phyloP scores from a whole-genome alignment of 768 basidiomycete genomes.

The Dacryopinax primogenitus region DNA sequence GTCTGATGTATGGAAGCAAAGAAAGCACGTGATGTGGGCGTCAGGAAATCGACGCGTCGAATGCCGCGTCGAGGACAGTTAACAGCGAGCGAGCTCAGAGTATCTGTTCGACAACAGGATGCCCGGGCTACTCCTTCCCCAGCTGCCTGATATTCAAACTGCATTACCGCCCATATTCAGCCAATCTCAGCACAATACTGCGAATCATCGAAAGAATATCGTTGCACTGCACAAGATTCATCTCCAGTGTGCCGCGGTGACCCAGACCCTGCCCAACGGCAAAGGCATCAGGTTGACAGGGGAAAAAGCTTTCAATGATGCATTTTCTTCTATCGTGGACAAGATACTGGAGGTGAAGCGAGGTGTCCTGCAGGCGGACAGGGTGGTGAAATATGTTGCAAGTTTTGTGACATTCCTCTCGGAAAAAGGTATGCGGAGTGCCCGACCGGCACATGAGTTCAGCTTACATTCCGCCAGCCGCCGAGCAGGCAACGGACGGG shows the following conservation, averaged over 20 bases:
- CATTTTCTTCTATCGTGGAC: conserved; percentile 46
- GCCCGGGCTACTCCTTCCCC: not conserved
- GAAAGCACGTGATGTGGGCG: not conserved
- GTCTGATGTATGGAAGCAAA: not conserved
- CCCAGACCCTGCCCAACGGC: conserved; percentile 39
- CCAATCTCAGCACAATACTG: conserved; percentile 56
- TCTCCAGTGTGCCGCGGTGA: conserved; percentile 42
- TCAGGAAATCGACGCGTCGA: not conserved
- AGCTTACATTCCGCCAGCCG: conserved; percentile 20
- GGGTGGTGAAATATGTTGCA: conserved; percentile 68
- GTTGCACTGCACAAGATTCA: conserved; percentile 74
- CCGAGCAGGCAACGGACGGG: conserved; percentile 33
- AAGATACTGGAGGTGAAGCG: conserved; percentile 64
- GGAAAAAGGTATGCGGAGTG: conserved; percentile 47
- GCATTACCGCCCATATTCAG: conserved; percentile 56
- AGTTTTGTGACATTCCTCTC: conserved; percentile 64
- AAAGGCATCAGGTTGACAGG: conserved; percentile 48
- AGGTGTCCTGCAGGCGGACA: conserved; percentile 60
- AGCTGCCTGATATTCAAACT: not conserved
- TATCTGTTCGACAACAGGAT: not conserved
- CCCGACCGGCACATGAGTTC: not conserved
- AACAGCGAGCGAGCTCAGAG: conserved; percentile 1
- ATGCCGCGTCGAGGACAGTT: no score
- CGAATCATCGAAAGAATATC: conserved; percentile 84
- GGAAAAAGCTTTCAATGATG: conserved; percentile 61